phyloP scores from a whole-genome alignment of 2,329 filamentous ascomycete genomes.

The Huntiella abstrusa region DNA sequence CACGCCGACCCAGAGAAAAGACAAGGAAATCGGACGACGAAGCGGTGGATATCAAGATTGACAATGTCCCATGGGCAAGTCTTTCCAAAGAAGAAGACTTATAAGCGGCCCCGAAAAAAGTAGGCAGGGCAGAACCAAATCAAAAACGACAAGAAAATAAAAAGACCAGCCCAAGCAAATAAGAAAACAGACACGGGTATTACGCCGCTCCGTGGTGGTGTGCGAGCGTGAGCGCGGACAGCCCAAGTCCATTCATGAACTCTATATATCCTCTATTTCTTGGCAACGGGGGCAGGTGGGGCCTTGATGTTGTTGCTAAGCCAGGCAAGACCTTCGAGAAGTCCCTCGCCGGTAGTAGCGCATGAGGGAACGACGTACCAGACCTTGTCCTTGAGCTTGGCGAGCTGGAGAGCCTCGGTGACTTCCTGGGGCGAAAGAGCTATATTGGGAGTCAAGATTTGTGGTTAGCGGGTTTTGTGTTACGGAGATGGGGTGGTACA shows the following conservation, averaged over 20 bases:
- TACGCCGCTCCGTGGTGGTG: background rate
- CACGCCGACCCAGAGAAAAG: too few species aligned
- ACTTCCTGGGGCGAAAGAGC: constrained; percentile 67
- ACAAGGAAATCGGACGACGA: too few species aligned
- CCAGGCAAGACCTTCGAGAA: constrained; percentile 68
- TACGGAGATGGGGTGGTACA: background rate
- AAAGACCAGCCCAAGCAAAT: too few species aligned
- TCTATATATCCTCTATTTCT: constrained; percentile 25
- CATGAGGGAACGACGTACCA: constrained; percentile 75
- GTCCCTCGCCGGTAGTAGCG: constrained; percentile 62
- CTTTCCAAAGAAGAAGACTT: background rate
- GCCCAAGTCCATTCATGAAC: too few species aligned
- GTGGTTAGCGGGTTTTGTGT: constrained; percentile 1
- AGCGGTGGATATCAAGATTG: too few species aligned
- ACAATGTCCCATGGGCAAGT: background rate
- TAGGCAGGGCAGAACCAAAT: background rate
- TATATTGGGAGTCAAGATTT: constrained; percentile 17
- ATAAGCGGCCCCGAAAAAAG: background rate
- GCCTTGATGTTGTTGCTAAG: constrained; percentile 70
- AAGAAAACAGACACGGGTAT: too few species aligned
- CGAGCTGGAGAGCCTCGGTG: constrained; percentile 57
- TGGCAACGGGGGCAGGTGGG: constrained; percentile 29
- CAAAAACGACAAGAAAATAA: background rate
- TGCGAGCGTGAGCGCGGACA: too few species aligned
- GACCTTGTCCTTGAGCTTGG: constrained; percentile 62